Percentiles rank a stretch among this genome's conserved stretches.
These are phyloP conservation scores for Apiospora marii DNA, from an alignment of 2,329 filamentous ascomycete genomes.

Conservation along the genomic window DNA sequence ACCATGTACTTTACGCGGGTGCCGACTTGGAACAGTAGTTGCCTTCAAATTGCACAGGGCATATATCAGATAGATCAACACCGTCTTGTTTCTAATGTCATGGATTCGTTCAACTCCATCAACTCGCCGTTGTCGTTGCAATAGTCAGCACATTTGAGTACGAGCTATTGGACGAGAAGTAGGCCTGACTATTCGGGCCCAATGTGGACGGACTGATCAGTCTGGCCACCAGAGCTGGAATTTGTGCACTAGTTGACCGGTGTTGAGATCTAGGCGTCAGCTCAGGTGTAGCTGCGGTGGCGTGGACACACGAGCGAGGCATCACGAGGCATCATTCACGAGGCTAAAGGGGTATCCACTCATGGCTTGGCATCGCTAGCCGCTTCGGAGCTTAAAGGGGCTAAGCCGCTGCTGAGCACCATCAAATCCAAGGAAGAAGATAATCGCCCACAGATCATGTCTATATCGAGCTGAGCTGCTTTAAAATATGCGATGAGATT, in stretches of 20 bases:
- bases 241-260: neutral
- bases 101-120: neutral
- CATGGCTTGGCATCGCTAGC: neutral
- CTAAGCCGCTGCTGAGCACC: neutral
- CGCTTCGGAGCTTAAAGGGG: conserved; percentile 12
- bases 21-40: neutral
- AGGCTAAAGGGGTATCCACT: conserved; percentile 1
- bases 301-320: neutral
- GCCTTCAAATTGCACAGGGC: fast-evolving
- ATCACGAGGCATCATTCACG: neutral
- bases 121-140: neutral
- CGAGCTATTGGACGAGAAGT: neutral
- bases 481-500: too few relatives aligned
- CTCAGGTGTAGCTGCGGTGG: neutral
- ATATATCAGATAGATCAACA: neutral
- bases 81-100: neutral
- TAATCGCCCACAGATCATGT: neutral
- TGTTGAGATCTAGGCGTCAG: neutral
- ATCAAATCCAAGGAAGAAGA: neutral
- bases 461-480: neutral
- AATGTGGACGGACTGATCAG: neutral
- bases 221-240: neutral
- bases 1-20: neutral
- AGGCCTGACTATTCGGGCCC: neutral
- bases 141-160: neutral